Percentiles rank a stretch among this genome's conserved stretches.
These are phyloP conservation scores for Monilinia polystroma DNA, from an alignment of 2,329 filamentous ascomycete genomes.

Conservation along the genomic window DNA sequence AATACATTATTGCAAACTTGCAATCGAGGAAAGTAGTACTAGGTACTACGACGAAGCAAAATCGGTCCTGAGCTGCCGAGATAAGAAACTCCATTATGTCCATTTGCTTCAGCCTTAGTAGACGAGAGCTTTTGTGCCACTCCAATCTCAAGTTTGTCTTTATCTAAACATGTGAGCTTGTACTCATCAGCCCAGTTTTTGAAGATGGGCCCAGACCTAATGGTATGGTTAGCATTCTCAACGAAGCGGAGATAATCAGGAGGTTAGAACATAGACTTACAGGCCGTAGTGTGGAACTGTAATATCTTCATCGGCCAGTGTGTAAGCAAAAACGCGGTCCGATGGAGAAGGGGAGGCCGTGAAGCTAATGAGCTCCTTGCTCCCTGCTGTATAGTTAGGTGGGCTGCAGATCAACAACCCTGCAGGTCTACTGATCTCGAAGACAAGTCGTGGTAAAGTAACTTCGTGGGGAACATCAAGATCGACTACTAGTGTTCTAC, in stretches of 20 bases:
- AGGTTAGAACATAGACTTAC: not conserved
- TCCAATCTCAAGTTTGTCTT: not conserved
- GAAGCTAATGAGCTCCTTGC: not conserved
- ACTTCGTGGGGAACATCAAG: not conserved
- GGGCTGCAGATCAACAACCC: not conserved
- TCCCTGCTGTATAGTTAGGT: not conserved
- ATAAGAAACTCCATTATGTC: not conserved
- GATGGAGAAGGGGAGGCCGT: not conserved
- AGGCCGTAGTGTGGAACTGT: not conserved
- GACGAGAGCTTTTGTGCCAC: not conserved
- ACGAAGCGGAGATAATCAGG: not conserved
- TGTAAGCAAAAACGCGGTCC: not conserved
- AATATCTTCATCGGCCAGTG: not conserved
- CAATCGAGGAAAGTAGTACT: not conserved
- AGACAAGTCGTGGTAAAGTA: not conserved
- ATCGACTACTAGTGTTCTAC: not conserved
- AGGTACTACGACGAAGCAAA: not conserved
- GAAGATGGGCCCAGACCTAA: not conserved
- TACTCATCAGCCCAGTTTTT: not conserved
- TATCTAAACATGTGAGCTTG: not conserved
- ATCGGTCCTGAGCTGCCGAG: not conserved
- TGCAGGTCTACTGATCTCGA: slow-evolving; percentile 1
- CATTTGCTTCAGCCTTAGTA: not conserved
- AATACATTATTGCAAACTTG: not conserved
- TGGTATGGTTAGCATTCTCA: not conserved